Base-by-base conservation (phyloP, 495 filamentous ascomycete genomes). In the Tuber umbilicatum region DNA sequence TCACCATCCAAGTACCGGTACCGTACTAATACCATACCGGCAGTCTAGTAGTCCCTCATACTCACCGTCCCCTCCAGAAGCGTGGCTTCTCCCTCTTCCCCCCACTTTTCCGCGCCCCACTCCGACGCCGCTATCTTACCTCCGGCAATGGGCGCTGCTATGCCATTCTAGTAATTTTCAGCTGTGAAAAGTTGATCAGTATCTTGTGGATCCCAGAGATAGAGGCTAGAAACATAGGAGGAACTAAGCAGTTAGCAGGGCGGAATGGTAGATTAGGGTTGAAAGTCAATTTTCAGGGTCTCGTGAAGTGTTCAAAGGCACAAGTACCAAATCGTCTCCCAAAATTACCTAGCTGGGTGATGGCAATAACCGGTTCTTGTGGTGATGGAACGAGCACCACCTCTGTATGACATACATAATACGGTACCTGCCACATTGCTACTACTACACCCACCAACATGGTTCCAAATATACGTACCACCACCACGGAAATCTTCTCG, bases 401-500 rank as follows among this genome's bases (percentile, higher is more conserved):
- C 55, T 9, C 55, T 19, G 27, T 64, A 35, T 64, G 55, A 64
- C 55, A 64, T 64, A 17, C 55, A 64, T 35, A n/a, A n/a, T n/a
- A n/a, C n/a, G n/a, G n/a, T n/a, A 17, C 55, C 55, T 35, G 27
- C 55, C 35, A 64, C 23, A 1, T 6, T 50, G n/a, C 55, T n/a
- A 35, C 19, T 35, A 14, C 27, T 64, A 35, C 55, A 64, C 55
- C 55, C 55, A 64, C 27, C 27, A 14, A 27, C 55, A 17, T 64
- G 55, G 55, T 35, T 35, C 55, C 55, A 64, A 35, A 17, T 64
- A 35, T 64, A 31, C 12, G 27, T 16, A 64, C n/a, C 55, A 64
- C 55, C 31, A 27, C 50, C 23, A 64, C 27, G 55, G 27, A 64
- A 64, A 64, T 64, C 55, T 64, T 64, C 55, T 64, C 55, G 55